Base-by-base conservation (phyloP, 202 grass and related monocot genomes). In the Sporobolus alterniflorus region DNA sequence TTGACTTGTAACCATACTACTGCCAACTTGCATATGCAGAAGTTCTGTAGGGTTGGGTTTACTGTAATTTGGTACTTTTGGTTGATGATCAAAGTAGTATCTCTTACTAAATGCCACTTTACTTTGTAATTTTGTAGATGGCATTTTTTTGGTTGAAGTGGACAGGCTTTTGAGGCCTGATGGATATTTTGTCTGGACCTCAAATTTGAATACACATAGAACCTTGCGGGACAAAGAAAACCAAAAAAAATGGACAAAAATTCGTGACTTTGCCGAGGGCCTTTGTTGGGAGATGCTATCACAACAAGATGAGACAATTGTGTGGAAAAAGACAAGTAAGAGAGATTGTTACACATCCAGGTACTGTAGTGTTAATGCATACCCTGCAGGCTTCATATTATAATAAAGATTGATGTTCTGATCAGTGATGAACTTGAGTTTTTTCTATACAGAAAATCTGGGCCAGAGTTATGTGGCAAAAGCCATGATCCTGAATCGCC, bases 171-270 rank as follows among this genome's bases (percentile, higher is more conserved):
- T 99, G 85, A 94, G 96, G 74, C 93, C 96, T 83, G 88, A 92
- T 84, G 96, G 96, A 62, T 99, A 99, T 78, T 99, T 99, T 85
- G 89, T 99, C 31, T 99, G 93, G 96, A 99, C 93, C 85, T 89
- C 96, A 11, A 83, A 79, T 85, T 68, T 96, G 85, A 89, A 94
- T 89, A 96, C 96, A 50, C 93, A 99, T 83, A 92, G 93, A 88
- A 83, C 91, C 30, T 78, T 92, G 47, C 93, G 89, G 54, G 93
- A 99, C 74, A 94, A 96, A 86, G 96, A 99, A 76, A 99, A 99
- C 65, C 83, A 94, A 81, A 99, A 94, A 78, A 99, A 99, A 81
- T 99, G 93, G 96, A 69, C 65, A 54, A 29, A 71, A 24, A 90
- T 99, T 89, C 89, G 75, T 64, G 83, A 89, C 36, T 88, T 91